Evolutionary conservation across 805 yeast species (phyloP), one percentile per base, ranked within the genome.

Genomic region (Dipodascus albidus): DNA sequence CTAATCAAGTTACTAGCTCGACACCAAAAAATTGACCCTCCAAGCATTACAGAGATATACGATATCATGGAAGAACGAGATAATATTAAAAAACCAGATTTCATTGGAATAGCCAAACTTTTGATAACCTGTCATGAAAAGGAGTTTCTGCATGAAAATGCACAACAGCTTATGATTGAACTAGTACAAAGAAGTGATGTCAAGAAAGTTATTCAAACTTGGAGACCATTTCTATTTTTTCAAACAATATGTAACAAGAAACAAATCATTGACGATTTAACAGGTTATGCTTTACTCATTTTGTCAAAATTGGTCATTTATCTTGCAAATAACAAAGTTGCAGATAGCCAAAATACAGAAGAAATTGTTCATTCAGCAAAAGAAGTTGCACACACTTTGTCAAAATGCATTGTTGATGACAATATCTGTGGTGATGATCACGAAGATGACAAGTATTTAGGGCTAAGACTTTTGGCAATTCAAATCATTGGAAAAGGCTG

Each of bases 401-500:
- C 44, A 14, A 38, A 38, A 6, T 38, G 44, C n/a, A 38, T 38
- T 38, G 33, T 27, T 27, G 11, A 27, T 11, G 33, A 27, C 6
- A 27, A 27, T 27, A 27, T 27, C 15, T 47, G 55, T 15, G 51
- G 50, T 15, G 53, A 49, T 1, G 55, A 59, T n/a, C 59, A 57
- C 8, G 48, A 31, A 6, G 22, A 23, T 8, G n/a, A n/a, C n/a
- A n/a, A n/a, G n/a, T n/a, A n/a, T 27, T 27, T 27, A 27, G 9
- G 33, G 11, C 49, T 35, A 21, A 52, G 60, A 3, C 54, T 56
- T 42, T 50, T 53, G 1, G 60, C 60, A 3, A 53, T 59, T 23
- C 57, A 54, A 44, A 42, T 60, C 9, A 55, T 60, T 48, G 64
- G 64, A 11, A 52, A 47, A 23, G 57, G 59, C n/a, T 60, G 64